These are phyloP conservation scores for Metschnikowia aberdeeniae DNA, from an alignment of 805 yeast genomes.

Conservation along the genomic window DNA sequence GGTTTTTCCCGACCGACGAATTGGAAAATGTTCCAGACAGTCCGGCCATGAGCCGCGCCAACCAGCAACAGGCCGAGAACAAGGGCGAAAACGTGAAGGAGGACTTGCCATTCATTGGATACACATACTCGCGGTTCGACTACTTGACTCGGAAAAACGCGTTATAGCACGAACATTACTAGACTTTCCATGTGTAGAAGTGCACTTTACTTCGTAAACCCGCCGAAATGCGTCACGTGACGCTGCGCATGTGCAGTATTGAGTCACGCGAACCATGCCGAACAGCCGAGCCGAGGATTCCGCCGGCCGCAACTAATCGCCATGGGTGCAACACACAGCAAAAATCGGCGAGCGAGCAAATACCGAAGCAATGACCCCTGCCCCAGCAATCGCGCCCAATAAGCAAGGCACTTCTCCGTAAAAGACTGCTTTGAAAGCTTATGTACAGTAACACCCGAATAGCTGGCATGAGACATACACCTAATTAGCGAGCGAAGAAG, in stretches of 20 bases:
- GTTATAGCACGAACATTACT: constrained; percentile 16
- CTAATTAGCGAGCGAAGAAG: no score
- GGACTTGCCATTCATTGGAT: constrained; percentile 95
- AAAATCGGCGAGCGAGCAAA: no score
- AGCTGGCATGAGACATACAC: no score
- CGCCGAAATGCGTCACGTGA: no score
- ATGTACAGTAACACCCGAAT: no score
- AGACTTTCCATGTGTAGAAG: no score
- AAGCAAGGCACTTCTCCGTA: no score
- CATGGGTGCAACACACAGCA: neutral
- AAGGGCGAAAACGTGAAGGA: constrained; percentile 57
- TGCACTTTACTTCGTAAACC: no score
- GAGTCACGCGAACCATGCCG: neutral
- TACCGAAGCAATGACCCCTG: no score
- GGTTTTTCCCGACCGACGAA: constrained; percentile 98
- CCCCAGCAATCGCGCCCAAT: no score
- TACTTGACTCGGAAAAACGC: constrained; percentile 78
- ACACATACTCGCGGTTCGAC: constrained; percentile 93
- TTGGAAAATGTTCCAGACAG: constrained; percentile 91
- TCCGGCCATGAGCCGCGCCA: constrained; percentile 56
- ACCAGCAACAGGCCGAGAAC: constrained; percentile 56
- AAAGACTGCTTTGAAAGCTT: no score
- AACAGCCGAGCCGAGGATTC: constrained; percentile 3
- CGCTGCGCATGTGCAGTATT: neutral
- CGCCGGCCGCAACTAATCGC: neutral